phyloP scores from a whole-genome alignment of 164 flowering plant genomes.

The Kalanchoe fedtschenkoi region DNA sequence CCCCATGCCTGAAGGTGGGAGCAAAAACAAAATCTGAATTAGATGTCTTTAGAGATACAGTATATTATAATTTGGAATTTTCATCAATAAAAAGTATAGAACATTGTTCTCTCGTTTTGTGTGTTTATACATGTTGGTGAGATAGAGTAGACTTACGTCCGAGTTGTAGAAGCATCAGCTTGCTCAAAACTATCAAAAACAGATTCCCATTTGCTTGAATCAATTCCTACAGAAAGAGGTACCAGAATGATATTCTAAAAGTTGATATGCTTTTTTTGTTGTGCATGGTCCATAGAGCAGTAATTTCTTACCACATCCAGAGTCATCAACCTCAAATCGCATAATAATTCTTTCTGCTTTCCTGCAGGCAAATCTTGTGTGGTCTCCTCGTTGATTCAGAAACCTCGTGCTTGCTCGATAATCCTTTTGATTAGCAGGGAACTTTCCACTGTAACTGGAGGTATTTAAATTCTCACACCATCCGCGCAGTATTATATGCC shows the following conservation, averaged over 20 bases:
- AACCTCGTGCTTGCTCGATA: constrained; percentile 22
- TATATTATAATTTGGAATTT: neutral
- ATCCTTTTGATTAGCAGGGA: constrained; percentile 29
- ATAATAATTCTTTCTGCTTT: constrained; percentile 51
- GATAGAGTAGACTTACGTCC: constrained; percentile 43
- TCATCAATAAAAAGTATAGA: neutral
- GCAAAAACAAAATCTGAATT: neutral
- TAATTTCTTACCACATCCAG: constrained; percentile 72
- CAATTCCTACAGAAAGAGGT: constrained; percentile 44
- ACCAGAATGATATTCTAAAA: neutral
- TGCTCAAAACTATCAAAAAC: constrained; percentile 99
- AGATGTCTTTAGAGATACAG: too few species aligned
- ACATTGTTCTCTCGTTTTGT: neutral
- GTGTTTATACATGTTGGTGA: neutral
- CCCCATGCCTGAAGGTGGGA: constrained; percentile 74
- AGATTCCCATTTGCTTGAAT: constrained; percentile 96
- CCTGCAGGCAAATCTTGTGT: constrained; percentile 25
- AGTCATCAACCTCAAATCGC: constrained; percentile 91
- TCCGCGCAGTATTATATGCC: constrained; percentile 73
- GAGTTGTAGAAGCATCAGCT: constrained; percentile 94
- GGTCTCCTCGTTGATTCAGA: constrained; percentile 38
- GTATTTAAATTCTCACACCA: constrained; percentile 57
- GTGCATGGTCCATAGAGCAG: neutral
- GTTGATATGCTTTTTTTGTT: neutral
- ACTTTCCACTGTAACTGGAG: constrained; percentile 14